These are phyloP conservation scores for Pisolithus marmoratus DNA, from an alignment of 768 basidiomycete genomes.

Conservation along the genomic window DNA sequence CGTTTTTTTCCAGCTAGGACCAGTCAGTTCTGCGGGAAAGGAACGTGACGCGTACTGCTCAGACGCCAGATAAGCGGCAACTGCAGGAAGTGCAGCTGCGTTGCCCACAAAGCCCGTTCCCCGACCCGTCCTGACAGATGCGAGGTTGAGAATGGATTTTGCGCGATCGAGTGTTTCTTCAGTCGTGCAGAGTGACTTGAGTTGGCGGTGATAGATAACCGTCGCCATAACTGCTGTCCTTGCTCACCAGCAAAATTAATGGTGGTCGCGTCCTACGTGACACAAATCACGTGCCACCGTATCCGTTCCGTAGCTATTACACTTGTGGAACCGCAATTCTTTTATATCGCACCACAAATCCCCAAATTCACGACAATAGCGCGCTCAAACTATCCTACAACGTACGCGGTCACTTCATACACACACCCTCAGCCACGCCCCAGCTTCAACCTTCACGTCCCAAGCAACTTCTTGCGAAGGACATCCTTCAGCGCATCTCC, in stretches of 20 bases:
- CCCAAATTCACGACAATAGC: too few species aligned
- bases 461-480: constrained; percentile 57
- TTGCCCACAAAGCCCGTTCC: constrained; percentile 24
- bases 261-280: too few species aligned
- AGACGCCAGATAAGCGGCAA: constrained; percentile 29
- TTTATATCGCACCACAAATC: too few species aligned
- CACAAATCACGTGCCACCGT: too few species aligned
- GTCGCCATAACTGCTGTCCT: constrained; percentile 5
- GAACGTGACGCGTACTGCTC: constrained; percentile 19
- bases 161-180: constrained; percentile 19
- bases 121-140: constrained; percentile 17
- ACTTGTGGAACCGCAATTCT: too few species aligned
- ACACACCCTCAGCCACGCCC: too few species aligned
- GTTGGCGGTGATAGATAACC: constrained; percentile 13
- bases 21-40: not conserved
- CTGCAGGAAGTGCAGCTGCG: constrained; percentile 18
- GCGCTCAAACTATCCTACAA: too few species aligned
- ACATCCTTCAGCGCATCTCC: constrained; percentile 78
- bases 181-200: constrained; percentile 16
- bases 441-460: not conserved
- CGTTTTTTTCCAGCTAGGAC: not conserved
- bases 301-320: too few species aligned
- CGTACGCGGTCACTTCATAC: too few species aligned
- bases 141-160: constrained; percentile 17
- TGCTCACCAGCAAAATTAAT: too few species aligned